Percentiles rank a stretch among this genome's conserved stretches.
phyloP scores from a whole-genome alignment of 2,329 filamentous ascomycete species.

The Botrytis paeoniae region DNA sequence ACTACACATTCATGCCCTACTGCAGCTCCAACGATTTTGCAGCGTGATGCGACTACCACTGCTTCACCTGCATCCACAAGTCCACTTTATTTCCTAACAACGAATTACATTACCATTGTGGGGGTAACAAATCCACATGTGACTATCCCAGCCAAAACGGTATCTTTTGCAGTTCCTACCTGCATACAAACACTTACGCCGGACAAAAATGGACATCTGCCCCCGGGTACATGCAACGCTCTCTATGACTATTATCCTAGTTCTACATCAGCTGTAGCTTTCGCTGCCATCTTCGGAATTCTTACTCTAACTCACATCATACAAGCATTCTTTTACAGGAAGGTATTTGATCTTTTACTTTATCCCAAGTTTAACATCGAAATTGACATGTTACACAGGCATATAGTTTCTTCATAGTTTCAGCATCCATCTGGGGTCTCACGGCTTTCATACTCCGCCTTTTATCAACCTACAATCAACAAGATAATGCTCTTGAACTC shows the following conservation, averaged over 20 bases:
- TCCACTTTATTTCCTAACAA: slow-evolving; percentile 19
- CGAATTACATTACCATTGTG: slow-evolving; percentile 19
- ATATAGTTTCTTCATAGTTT: slow-evolving; percentile 32
- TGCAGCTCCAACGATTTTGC: background rate
- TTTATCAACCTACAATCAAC: slow-evolving; percentile 41
- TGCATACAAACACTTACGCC: slow-evolving; percentile 19
- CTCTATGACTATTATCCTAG: slow-evolving; percentile 42
- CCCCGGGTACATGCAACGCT: slow-evolving; percentile 39
- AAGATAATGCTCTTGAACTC: slow-evolving; percentile 36
- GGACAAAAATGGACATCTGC: slow-evolving; percentile 29
- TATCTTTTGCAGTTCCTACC: slow-evolving; percentile 19
- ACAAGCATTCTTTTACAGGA: slow-evolving; percentile 40
- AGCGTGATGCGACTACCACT: background rate
- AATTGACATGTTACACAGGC: background rate
- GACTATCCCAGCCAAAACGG: slow-evolving; percentile 15
- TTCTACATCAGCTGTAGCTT: slow-evolving; percentile 39
- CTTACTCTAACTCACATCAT: slow-evolving; percentile 37
- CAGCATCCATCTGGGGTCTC: slow-evolving; percentile 45
- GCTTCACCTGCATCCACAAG: background rate
- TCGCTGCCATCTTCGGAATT: slow-evolving; percentile 40
- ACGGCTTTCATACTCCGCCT: slow-evolving; percentile 42
- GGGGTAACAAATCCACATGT: slow-evolving; percentile 20
- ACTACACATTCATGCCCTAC: background rate
- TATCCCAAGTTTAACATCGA: too few species aligned
- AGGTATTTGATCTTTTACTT: slow-evolving; percentile 24